Evolutionary conservation across 306 rosid species (phyloP), one percentile per base, ranked within the genome.

Genomic region (Cyclanthera cordifolia): DNA sequence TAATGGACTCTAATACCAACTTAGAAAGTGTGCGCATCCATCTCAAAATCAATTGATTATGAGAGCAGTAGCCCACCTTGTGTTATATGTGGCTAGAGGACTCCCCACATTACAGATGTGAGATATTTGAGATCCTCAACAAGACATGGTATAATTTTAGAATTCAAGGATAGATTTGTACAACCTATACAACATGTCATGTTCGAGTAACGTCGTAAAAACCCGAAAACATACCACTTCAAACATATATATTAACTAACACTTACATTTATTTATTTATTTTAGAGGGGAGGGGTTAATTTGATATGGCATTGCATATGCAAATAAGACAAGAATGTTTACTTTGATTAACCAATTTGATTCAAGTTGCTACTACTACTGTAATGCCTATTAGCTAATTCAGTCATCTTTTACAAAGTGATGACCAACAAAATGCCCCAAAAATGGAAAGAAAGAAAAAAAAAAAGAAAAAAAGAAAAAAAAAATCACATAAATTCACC

Each of bases 361-460:
- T 30, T 67, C 57, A 67, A 67, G 55, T 23, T 17, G 30, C 60
- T 50, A 51, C 59, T 61, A 39, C 21, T 50, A 50, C 59, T 69
- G 7, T 69, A 47, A 47, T 48, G 48, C 28, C 53, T 69, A 19
- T 69, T 50, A 50, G 59, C 72, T 67, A 45, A 24, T 48, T 8
- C 72, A 23, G 59, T 69, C 72, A 69, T 69, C 59, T 69, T 69
- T 50, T 69, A 69, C 72, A 69, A 50, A 69, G 47, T 17, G 45
- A 51, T 27, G 59, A 69, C 56, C 72, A 47, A 48, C 47, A 39
- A 61, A 39, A 61, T 39, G 17, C 68, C 68, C 68, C 68, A 69
- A 69, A n/a, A 67, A 32, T 28, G 59, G 47, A 14, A n/a, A 27
- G 10, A 67, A 67, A 0, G 21, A 43, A 67, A 8, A 3, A 28